Evolutionary conservation across 2,329 filamentous ascomycete genomes (phyloP).

Genomic region (Phaeophleospora eucalypticola): DNA sequence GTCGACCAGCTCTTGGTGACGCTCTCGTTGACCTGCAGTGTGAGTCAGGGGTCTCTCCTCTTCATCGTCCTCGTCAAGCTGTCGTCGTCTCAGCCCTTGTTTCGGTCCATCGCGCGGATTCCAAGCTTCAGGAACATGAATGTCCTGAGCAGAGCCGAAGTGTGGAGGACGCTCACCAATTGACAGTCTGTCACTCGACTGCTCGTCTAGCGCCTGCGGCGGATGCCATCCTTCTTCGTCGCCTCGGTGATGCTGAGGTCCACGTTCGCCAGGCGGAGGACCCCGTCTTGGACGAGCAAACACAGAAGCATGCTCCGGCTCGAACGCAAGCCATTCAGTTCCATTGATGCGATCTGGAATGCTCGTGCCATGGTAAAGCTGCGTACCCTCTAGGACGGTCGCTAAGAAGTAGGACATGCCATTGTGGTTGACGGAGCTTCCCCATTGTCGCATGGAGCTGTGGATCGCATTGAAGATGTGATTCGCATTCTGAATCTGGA

Average conservation of each 20-base stretch:
- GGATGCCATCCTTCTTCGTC: background rate
- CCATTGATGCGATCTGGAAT: conserved; percentile 46
- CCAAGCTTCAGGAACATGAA: background rate
- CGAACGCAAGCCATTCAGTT: conserved; percentile 71
- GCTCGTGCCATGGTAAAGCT: conserved; percentile 63
- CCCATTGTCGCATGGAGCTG: conserved; percentile 70
- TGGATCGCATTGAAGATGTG: conserved; percentile 68
- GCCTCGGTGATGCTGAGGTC: conserved; percentile 1
- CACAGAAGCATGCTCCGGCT: conserved; percentile 66
- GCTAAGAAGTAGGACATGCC: conserved; percentile 69
- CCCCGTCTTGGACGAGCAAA: conserved; percentile 49
- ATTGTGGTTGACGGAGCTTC: conserved; percentile 68
- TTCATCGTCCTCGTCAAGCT: conserved; percentile 1
- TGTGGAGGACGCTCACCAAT: background rate
- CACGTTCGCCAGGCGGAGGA: conserved; percentile 14
- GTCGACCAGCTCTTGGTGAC: background rate
- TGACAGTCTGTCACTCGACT: background rate
- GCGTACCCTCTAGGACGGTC: conserved; percentile 59
- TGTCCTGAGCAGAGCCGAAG: background rate
- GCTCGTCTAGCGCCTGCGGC: background rate
- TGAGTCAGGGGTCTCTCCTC: conserved; percentile 9
- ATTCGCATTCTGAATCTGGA: conserved; percentile 15
- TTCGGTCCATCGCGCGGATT: conserved; percentile 1
- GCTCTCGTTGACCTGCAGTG: conserved; percentile 12
- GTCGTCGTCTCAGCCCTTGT: conserved; percentile 8